Evolutionary conservation across 2,329 filamentous ascomycete species (phyloP).

Genomic region (Penicillium sp.): DNA sequence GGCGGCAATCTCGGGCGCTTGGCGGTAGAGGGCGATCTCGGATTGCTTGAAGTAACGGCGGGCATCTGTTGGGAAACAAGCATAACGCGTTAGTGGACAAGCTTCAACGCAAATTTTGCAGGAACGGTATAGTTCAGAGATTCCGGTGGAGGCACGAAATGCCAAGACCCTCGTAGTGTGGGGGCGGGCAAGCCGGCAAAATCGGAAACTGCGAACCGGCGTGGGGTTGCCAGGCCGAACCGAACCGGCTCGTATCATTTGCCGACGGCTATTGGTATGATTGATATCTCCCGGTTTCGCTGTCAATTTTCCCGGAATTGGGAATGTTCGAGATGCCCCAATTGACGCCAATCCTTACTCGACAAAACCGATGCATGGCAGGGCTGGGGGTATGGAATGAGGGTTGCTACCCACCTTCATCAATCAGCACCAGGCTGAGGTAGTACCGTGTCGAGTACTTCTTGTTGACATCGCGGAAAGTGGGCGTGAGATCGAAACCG

Average conservation of each 20-base stretch:
- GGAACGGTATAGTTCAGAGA: background rate
- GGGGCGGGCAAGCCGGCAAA: slow-evolving; percentile 24
- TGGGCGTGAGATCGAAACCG: slow-evolving; percentile 95
- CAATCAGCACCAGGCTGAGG: slow-evolving; percentile 90
- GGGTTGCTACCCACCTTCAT: slow-evolving; percentile 67
- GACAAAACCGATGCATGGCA: background rate
- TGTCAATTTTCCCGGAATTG: background rate
- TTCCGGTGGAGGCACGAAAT: slow-evolving; percentile 23
- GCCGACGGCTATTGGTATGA: slow-evolving; percentile 39
- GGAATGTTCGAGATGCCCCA: background rate
- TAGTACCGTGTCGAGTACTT: slow-evolving; percentile 99
- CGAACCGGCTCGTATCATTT: slow-evolving; percentile 34
- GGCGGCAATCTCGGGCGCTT: slow-evolving; percentile 55
- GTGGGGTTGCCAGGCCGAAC: slow-evolving; percentile 12
- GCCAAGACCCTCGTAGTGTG: slow-evolving; percentile 33
- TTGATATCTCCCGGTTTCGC: slow-evolving; percentile 4
- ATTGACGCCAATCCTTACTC: background rate
- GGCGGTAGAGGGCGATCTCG: slow-evolving; percentile 94
- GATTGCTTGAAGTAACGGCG: slow-evolving; percentile 99
- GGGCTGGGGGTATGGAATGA: background rate
- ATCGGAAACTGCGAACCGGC: slow-evolving; percentile 18
- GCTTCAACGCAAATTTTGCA: background rate
- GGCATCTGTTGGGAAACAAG: slow-evolving; percentile 63
- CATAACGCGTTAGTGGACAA: slow-evolving; percentile 12
- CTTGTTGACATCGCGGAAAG: slow-evolving; percentile 99